Base-by-base conservation (phyloP, 2,329 filamentous ascomycete genomes). In the Diaporthe australafricana region DNA sequence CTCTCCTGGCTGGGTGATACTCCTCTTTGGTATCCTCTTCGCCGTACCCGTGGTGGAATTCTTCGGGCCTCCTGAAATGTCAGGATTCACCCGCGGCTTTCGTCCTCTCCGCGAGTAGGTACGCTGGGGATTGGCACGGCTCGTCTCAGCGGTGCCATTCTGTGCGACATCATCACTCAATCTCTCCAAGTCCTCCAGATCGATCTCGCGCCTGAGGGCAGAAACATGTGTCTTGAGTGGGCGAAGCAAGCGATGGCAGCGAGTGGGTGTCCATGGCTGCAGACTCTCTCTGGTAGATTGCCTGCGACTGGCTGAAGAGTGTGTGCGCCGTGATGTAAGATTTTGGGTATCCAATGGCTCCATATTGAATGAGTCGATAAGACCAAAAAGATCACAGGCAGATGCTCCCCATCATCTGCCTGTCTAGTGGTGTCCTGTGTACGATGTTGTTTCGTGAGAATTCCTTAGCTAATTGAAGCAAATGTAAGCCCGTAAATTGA, bases 241-340 rank as follows among this genome's bases (percentile, higher is more conserved):
- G 3, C 85, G 84, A 22, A 88, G 80, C 7, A 87, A 76, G 2
- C 85, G 81, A 60, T 84, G 82, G 55, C 86, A 88, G 70, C 85
- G 79, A 63, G 84, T 81, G 6, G 86, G 83, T 5, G 84, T 87
- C 86, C 86, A 88, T 16, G 79, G 79, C 55, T 81, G 81, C 20
- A 53, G 12, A 27, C 12, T 62, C 25, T 74, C 72, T 12, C 66
- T 48, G 8, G 52, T 11, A 32, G 70, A 12, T n/a, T 60, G 30
- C 4, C 52, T 16, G 40, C 27, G 65, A 22, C 47, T 47, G 14
- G 4, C 57, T 22, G 42, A 45, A 17, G 62, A 17, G 16, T 42
- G 38, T 40, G 20, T 22, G 22, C 45, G 57, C 70, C 35, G 25
- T 69, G 27, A 62, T n/a, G 56, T 30, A 42, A 16, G 27, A 45